These are phyloP conservation scores for Phytophthora sojae DNA, from an alignment of 352 stramenopile species.

Conservation along the genomic window DNA sequence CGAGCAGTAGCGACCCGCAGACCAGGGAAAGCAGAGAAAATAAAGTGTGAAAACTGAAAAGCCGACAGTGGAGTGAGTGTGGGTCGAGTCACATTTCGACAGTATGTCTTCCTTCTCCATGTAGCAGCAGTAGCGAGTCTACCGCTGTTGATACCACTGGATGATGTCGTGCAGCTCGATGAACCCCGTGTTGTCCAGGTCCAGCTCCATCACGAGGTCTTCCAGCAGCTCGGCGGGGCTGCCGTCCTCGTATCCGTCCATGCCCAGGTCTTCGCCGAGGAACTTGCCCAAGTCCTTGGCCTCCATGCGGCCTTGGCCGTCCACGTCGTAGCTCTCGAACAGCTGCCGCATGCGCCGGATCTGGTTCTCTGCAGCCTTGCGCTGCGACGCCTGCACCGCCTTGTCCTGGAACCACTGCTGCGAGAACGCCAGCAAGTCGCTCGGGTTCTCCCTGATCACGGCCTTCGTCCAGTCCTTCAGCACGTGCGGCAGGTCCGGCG, in stretches of 20 bases:
- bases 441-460: conserved; percentile 82
- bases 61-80: background rate
- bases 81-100: background rate
- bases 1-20: conserved; percentile 17
- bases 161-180: conserved; percentile 85
- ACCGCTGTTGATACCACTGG: conserved; percentile 82
- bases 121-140: background rate
- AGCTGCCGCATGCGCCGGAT: conserved; percentile 73
- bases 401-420: conserved; percentile 90
- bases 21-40: conserved; percentile 27
- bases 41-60: conserved; percentile 35
- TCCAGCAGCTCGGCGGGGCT: conserved; percentile 57
- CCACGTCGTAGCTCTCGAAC: conserved; percentile 85
- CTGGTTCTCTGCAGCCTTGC: conserved; percentile 71
- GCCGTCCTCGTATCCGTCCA: conserved; percentile 64
- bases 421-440: conserved; percentile 85
- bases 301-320: conserved; percentile 83
- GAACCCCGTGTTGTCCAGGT: conserved; percentile 81
- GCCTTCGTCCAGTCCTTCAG: conserved; percentile 94
- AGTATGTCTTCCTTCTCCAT: background rate
- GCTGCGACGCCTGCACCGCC: conserved; percentile 60
- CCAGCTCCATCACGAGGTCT: conserved; percentile 72
- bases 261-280: conserved; percentile 66
- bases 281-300: conserved; percentile 76
- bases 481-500: conserved; percentile 83